Evolutionary conservation across 2,329 filamentous ascomycete genomes (phyloP).

Genomic region (Pyrenophora graminea): DNA sequence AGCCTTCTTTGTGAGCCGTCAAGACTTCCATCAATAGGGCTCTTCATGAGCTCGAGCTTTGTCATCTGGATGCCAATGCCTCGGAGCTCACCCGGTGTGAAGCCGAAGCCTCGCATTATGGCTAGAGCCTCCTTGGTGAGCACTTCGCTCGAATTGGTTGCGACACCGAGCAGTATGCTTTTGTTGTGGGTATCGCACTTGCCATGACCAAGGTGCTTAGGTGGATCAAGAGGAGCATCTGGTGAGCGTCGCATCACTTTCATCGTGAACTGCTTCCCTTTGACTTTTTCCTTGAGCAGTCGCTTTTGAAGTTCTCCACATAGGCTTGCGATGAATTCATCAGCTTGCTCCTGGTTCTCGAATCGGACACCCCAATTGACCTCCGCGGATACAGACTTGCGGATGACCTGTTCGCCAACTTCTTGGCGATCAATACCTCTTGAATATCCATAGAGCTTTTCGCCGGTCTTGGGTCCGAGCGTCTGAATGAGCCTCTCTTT

Average conservation of each 20-base stretch:
- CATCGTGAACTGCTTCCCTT: slow-evolving; percentile 85
- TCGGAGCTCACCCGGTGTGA: slow-evolving; percentile 89
- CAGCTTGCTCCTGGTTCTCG: slow-evolving; percentile 85
- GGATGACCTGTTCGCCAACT: slow-evolving; percentile 80
- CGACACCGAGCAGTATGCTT: slow-evolving; percentile 77
- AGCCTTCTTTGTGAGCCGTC: slow-evolving; percentile 81
- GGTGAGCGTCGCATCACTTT: slow-evolving; percentile 89
- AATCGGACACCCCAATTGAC: slow-evolving; percentile 99
- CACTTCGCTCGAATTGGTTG: slow-evolving; percentile 73
- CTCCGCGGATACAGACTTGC: slow-evolving; percentile 95
- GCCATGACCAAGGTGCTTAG: slow-evolving; percentile 92
- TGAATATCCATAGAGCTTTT: slow-evolving; percentile 87
- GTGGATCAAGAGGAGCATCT: slow-evolving; percentile 86
- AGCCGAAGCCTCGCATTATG: slow-evolving; percentile 77
- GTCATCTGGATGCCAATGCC: slow-evolving; percentile 93
- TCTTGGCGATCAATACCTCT: slow-evolving; percentile 84
- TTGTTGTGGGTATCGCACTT: slow-evolving; percentile 96
- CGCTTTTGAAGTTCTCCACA: slow-evolving; percentile 83
- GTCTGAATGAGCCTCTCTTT: slow-evolving; percentile 74
- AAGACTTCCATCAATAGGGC: slow-evolving; percentile 53
- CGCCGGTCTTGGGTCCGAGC: slow-evolving; percentile 89
- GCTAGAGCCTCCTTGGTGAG: slow-evolving; percentile 84
- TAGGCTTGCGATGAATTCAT: slow-evolving; percentile 85
- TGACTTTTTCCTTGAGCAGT: slow-evolving; percentile 80
- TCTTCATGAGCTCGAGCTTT: slow-evolving; percentile 80